Evolutionary conservation across 768 basidiomycete genomes (phyloP), one percentile per base, ranked within the genome.

Genomic region (Gyrodon lividus): DNA sequence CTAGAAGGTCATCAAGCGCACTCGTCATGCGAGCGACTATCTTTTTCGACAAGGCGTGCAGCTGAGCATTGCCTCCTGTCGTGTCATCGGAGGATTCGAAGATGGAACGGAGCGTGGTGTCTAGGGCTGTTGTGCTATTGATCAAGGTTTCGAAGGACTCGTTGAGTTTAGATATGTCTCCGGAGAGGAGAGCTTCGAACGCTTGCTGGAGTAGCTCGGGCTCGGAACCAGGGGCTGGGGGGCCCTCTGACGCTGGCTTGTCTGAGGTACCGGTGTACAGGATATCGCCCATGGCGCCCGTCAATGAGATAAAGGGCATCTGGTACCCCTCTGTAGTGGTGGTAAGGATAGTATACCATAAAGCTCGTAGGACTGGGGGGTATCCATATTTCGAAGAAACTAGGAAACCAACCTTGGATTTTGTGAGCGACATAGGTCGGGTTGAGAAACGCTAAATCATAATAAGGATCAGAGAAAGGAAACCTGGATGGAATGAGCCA

Each of bases 141-240:
- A 48, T n/a, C 40, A 51, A 13, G 20, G 22, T 50, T 43, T 51
- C 51, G 4, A 61, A 26, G 40, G 49, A 43, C 39, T n/a, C n/a
- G n/a, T n/a, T n/a, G 9, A 54, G 35, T 19, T 46, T 52, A 3
- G 31, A 20, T 1, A 7, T 12, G 48, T 53, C 56, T 10, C 52
- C 52, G 19, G 22, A 52, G 26, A 54, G 16, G 4, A 52, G 20
- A 1, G 20, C 5, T 33, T 50, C 46, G 35, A 48, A n/a, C n/a
- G n/a, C n/a, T n/a, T n/a, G n/a, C n/a, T n/a, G n/a, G n/a, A 34
- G 23, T 8, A 14, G 17, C 2, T 38, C 48, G 13, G 43, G 47
- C 2, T 13, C n/a, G n/a, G n/a, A n/a, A n/a, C n/a, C n/a, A n/a
- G 4, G 23, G 7, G 33, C 22, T 0, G 20, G n/a, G n/a, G 23